These are phyloP conservation scores for Microdochium paspali DNA, from an alignment of 2,329 filamentous ascomycete genomes.

Conservation along the genomic window DNA sequence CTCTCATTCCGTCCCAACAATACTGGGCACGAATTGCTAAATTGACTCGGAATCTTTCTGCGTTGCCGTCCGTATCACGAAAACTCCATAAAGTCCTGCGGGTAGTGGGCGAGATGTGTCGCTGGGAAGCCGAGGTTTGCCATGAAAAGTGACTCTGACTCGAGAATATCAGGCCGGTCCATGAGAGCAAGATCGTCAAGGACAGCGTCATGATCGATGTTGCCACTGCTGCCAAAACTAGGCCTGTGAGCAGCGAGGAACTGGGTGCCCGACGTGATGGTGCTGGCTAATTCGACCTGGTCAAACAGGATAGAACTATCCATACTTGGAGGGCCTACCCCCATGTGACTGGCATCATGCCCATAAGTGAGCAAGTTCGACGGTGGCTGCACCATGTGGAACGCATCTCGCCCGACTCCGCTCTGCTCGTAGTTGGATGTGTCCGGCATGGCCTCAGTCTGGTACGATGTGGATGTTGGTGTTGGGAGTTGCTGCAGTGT, in stretches of 20 bases:
- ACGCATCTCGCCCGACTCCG: background rate
- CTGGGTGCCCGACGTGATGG: constrained; percentile 4
- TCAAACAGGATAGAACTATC: constrained; percentile 2
- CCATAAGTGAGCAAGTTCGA: background rate
- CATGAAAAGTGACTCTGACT: constrained; percentile 55
- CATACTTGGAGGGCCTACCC: background rate
- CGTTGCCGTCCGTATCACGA: constrained; percentile 1
- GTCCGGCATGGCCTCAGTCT: background rate
- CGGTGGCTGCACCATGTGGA: background rate
- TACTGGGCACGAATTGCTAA: too few species aligned
- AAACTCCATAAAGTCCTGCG: constrained; percentile 13
- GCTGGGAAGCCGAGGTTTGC: constrained; percentile 57
- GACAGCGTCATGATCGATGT: constrained; percentile 40
- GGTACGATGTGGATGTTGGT: background rate
- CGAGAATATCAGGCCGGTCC: constrained; percentile 36
- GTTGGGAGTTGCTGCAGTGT: background rate
- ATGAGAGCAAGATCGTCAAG: constrained; percentile 42
- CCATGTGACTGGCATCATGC: background rate
- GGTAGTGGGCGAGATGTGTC: constrained; percentile 41
- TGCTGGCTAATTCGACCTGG: constrained; percentile 7
- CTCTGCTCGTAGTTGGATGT: too few species aligned
- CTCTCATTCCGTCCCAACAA: too few species aligned
- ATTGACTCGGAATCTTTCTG: too few species aligned
- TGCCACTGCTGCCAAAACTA: constrained; percentile 12
- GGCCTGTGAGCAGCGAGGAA: constrained; percentile 6